phyloP scores from a whole-genome alignment of 2,329 filamentous ascomycete genomes.

The Pezicula carpinea region DNA sequence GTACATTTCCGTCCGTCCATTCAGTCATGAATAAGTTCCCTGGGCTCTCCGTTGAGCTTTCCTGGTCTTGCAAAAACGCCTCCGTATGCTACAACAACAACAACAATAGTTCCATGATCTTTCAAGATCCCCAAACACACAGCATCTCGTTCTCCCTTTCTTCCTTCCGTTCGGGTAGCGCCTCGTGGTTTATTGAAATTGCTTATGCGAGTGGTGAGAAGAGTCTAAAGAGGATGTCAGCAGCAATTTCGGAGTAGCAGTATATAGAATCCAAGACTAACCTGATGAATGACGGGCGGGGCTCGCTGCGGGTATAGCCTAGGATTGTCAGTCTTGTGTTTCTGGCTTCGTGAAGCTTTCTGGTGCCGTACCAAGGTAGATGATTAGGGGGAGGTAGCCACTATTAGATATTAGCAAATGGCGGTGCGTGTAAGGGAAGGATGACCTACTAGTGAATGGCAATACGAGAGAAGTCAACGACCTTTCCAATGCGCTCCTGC shows the following conservation, averaged over 20 bases:
- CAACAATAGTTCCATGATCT: slow-evolving; percentile 9
- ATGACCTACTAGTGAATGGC: slow-evolving; percentile 85
- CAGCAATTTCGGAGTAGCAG: slow-evolving; percentile 21
- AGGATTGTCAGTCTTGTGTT: slow-evolving; percentile 17
- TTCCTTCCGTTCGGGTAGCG: slow-evolving; percentile 1
- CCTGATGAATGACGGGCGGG: slow-evolving; percentile 76
- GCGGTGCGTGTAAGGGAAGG: background rate
- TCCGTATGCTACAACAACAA: slow-evolving; percentile 22
- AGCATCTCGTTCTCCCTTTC: background rate
- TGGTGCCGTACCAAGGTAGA: slow-evolving; percentile 76
- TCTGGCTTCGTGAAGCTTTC: slow-evolving; percentile 2
- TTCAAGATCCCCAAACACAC: background rate
- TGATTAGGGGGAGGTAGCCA: slow-evolving; percentile 92
- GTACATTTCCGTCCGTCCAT: slow-evolving; percentile 11
- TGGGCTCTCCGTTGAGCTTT: slow-evolving; percentile 2
- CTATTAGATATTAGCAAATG: slow-evolving; percentile 44
- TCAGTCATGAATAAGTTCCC: slow-evolving; percentile 3
- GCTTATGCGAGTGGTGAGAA: slow-evolving; percentile 59
- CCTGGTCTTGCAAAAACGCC: slow-evolving; percentile 21
- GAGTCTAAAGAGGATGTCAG: slow-evolving; percentile 40
- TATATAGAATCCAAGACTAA: slow-evolving; percentile 40
- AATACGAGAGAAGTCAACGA: slow-evolving; percentile 91
- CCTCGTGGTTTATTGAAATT: background rate
- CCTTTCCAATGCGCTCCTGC: slow-evolving; percentile 94
- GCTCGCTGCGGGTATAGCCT: slow-evolving; percentile 94